These are phyloP conservation scores for Stellera chamaejasme DNA, from an alignment of 345 rosid species.

Conservation along the genomic window DNA sequence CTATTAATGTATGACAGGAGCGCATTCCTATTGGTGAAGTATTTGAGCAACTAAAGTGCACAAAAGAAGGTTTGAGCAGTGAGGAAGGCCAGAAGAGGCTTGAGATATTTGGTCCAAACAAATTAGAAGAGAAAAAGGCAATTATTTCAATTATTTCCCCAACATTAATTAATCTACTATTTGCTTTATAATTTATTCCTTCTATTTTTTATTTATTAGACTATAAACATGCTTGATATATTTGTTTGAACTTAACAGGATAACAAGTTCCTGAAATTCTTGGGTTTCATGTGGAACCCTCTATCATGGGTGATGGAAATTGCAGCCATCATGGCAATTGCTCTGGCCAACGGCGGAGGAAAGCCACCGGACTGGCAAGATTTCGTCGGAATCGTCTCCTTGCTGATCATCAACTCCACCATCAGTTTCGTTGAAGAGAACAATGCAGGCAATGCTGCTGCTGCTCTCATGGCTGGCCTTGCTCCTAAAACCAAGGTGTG, in stretches of 20 bases:
- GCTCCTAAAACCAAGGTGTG: slow-evolving; percentile 46
- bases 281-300: slow-evolving; percentile 81
- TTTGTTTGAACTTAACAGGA: slow-evolving; percentile 30
- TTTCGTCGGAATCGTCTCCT: slow-evolving; percentile 42
- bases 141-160: neutral
- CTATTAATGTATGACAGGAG: slow-evolving; percentile 38
- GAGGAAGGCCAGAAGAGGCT: slow-evolving; percentile 81
- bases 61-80: slow-evolving; percentile 55
- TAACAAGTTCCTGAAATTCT: slow-evolving; percentile 46
- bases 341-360: slow-evolving; percentile 60
- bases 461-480: slow-evolving; percentile 37
- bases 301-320: slow-evolving; percentile 79
- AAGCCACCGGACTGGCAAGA: slow-evolving; percentile 75
- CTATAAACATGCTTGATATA: too few species aligned
- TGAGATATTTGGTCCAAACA: slow-evolving; percentile 75
- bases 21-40: slow-evolving; percentile 82
- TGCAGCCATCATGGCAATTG: slow-evolving; percentile 71
- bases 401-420: slow-evolving; percentile 63
- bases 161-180: neutral
- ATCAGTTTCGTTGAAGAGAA: slow-evolving; percentile 65
- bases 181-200: neutral
- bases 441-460: slow-evolving; percentile 71
- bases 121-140: slow-evolving; percentile 83
- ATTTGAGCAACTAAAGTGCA: slow-evolving; percentile 72
- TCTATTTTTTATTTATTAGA: neutral